Evolutionary conservation across 2,329 filamentous ascomycete species (phyloP).

Genomic region (Fusarium sp.): DNA sequence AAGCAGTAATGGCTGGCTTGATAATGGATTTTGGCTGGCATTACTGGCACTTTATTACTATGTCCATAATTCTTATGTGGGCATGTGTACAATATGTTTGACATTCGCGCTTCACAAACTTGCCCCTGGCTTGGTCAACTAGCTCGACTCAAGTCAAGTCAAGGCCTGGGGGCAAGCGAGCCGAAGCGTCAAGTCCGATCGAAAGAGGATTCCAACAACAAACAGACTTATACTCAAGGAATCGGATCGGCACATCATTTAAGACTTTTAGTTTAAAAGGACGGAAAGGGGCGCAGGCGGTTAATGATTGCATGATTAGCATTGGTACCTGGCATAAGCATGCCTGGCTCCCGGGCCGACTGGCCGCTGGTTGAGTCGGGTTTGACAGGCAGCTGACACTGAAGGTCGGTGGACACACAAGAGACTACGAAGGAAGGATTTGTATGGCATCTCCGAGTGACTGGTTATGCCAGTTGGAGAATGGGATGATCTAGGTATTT

Average conservation of each 20-base stretch:
- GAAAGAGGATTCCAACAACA: constrained; percentile 15
- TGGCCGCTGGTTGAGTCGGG: constrained; percentile 31
- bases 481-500: constrained; percentile 35
- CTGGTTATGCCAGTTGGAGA: constrained; percentile 19
- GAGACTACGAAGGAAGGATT: constrained; percentile 16
- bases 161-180: constrained; percentile 1
- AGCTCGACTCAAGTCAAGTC: background rate
- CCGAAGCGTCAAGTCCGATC: constrained; percentile 16
- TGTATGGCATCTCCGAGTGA: constrained; percentile 27
- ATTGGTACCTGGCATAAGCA: constrained; percentile 49
- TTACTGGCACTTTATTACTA: constrained; percentile 28
- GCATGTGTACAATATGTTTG: constrained; percentile 52
- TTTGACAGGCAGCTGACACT: constrained; percentile 17
- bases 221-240: constrained; percentile 19
- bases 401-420: constrained; percentile 7
- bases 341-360: constrained; percentile 32
- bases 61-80: constrained; percentile 52
- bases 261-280: constrained; percentile 34
- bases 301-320: constrained; percentile 55
- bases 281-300: constrained; percentile 42
- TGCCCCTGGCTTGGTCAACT: constrained; percentile 3
- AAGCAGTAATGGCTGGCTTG: constrained; percentile 31
- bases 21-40: constrained; percentile 22
- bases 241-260: constrained; percentile 27
- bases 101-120: constrained; percentile 19